Percentiles rank a stretch among this genome's conserved stretches.
Evolutionary conservation across 108 stramenopile species (phyloP).

Genomic region (Bacterosira constricta): DNA sequence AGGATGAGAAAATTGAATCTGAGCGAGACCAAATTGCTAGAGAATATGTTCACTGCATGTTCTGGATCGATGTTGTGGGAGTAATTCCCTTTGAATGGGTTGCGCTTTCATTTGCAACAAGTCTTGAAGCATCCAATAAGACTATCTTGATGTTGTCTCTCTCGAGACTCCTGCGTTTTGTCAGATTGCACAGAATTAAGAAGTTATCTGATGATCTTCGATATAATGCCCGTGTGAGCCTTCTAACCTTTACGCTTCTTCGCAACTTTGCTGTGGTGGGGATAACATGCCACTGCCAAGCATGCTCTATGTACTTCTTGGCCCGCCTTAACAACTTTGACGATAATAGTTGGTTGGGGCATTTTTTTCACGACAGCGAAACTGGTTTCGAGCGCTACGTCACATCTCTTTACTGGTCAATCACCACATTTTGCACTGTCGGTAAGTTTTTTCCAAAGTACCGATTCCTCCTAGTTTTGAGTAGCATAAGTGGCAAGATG

Average conservation of each 20-base stretch:
- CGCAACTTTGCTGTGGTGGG: conserved; percentile 50
- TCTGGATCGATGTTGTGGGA: conserved; percentile 43
- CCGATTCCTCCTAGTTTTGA: too few species aligned
- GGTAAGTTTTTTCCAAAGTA: too few species aligned
- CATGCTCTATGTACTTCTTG: conserved; percentile 57
- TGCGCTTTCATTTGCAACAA: not conserved
- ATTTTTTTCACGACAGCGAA: conserved; percentile 15
- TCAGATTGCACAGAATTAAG: conserved; percentile 46
- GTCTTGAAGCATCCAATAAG: conserved; percentile 13
- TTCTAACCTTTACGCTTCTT: conserved; percentile 45
- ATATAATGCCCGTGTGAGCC: conserved; percentile 42
- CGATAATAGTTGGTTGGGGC: conserved; percentile 52
- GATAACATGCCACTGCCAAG: conserved; percentile 34
- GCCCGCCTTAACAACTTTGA: conserved; percentile 49
- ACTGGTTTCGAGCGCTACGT: conserved; percentile 51
- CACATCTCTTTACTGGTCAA: conserved; percentile 53
- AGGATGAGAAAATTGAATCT: conserved; percentile 39
- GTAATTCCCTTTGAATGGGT: conserved; percentile 34
- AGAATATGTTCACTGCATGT: conserved; percentile 42
- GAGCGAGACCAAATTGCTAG: conserved; percentile 41
- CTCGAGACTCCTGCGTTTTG: conserved; percentile 30
- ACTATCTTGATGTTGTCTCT: conserved; percentile 31
- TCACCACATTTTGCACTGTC: conserved; percentile 59
- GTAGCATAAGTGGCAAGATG: too few species aligned
- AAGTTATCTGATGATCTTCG: conserved; percentile 43